A percentile compares a stretch with the other conserved stretches of the same genome.
Evolutionary conservation across 495 filamentous ascomycete genomes (phyloP).

Genomic region (Talaromyces ruber): DNA sequence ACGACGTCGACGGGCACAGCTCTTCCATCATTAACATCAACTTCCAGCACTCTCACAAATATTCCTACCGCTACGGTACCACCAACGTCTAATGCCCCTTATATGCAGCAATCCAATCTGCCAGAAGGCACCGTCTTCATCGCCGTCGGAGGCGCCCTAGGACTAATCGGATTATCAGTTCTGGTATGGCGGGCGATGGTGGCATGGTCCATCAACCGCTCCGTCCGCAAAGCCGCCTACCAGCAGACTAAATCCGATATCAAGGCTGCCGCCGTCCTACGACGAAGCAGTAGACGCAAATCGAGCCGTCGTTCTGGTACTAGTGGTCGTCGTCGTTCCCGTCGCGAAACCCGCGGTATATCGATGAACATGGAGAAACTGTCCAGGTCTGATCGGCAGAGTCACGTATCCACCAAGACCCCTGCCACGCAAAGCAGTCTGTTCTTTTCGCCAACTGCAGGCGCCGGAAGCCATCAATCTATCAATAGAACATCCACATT

Average conservation of each 20-base stretch:
- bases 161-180: conserved; percentile 68
- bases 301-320: conserved; percentile 21
- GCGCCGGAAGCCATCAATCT: conserved; percentile 28
- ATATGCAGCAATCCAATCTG: conserved; percentile 85
- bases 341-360: conserved; percentile 32
- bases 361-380: conserved; percentile 52
- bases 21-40: conserved; percentile 1
- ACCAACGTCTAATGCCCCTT: conserved; percentile 76
- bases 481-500: conserved; percentile 58
- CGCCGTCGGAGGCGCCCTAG: conserved; percentile 79
- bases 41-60: conserved; percentile 18
- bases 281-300: conserved; percentile 5
- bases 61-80: conserved; percentile 55
- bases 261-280: conserved; percentile 46
- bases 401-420: conserved; percentile 34
- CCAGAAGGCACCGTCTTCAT: conserved; percentile 98
- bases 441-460: conserved; percentile 93
- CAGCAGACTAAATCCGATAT: conserved; percentile 58
- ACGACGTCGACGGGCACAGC: conserved; percentile 10
- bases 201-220: conserved; percentile 87
- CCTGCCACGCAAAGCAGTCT: conserved; percentile 49
- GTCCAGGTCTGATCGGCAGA: conserved; percentile 24
- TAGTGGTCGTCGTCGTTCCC: conserved; percentile 22
- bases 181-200: conserved; percentile 84
- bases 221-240: conserved; percentile 68